Evolutionary conservation across 2,329 filamentous ascomycete genomes (phyloP).

Genomic region (Fusarium scirpi): DNA sequence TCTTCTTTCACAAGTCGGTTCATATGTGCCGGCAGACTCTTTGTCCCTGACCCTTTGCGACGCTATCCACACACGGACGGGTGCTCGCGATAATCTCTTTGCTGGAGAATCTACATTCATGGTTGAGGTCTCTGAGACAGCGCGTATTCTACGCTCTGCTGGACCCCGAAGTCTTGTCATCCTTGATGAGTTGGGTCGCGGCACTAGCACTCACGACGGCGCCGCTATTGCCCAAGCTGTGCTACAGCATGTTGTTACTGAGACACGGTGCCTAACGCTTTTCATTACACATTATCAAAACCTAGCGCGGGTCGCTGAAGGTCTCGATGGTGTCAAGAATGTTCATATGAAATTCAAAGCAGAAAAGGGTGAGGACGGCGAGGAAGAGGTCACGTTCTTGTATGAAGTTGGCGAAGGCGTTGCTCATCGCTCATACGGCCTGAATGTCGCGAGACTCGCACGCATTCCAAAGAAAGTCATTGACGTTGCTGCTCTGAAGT

Average conservation of each 20-base stretch:
- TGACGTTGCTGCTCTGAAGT: conserved; percentile 83
- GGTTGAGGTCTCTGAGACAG: conserved; percentile 95
- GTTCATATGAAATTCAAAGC: conserved; percentile 91
- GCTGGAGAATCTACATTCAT: conserved; percentile 96
- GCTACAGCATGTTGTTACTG: conserved; percentile 82
- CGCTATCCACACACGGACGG: conserved; percentile 94
- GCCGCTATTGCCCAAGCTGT: conserved; percentile 96
- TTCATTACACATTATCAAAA: conserved; percentile 99
- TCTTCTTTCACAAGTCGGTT: conserved; percentile 95
- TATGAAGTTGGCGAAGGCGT: conserved; percentile 94
- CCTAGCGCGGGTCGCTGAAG: conserved; percentile 76
- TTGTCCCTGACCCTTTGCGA: conserved; percentile 85
- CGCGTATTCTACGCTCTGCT: conserved; percentile 88
- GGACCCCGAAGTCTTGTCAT: conserved; percentile 88
- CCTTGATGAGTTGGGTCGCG: conserved; percentile 92
- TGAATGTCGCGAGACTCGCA: conserved; percentile 92
- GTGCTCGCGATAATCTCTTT: conserved; percentile 95
- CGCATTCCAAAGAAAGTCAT: conserved; percentile 82
- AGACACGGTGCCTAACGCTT: conserved; percentile 81
- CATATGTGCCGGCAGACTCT: conserved; percentile 85
- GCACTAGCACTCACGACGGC: conserved; percentile 94
- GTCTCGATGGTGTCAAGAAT: conserved; percentile 79
- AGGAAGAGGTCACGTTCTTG: conserved; percentile 90
- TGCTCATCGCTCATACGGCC: conserved; percentile 91
- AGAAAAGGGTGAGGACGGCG: conserved; percentile 58